Evolutionary conservation across 345 rosid species (phyloP).

Genomic region (Populus nigra): DNA sequence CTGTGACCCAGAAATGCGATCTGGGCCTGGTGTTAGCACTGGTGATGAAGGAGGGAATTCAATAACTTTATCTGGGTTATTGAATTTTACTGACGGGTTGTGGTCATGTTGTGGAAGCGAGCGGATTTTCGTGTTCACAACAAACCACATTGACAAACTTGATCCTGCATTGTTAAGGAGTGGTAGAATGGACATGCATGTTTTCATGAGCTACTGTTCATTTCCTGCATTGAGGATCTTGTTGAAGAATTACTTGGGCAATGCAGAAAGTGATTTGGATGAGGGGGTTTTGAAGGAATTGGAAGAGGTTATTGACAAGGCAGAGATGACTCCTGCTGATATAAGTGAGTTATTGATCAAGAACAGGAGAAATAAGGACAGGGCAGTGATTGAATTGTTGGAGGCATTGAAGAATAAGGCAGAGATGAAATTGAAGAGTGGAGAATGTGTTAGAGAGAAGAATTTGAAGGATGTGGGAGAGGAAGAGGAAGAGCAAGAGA

Average conservation of each 20-base stretch:
- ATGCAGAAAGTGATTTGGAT: conserved; percentile 35
- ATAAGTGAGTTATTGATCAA: conserved; percentile 78
- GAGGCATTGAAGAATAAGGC: conserved; percentile 47
- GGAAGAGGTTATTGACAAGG: conserved; percentile 46
- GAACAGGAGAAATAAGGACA: conserved; percentile 55
- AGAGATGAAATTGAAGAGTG: conserved; percentile 39
- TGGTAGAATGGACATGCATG: conserved; percentile 98
- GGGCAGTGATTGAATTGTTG: conserved; percentile 57
- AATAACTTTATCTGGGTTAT: conserved; percentile 77
- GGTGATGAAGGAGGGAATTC: conserved; percentile 49
- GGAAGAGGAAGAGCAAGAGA: conserved; percentile 58
- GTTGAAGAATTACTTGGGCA: conserved; percentile 61
- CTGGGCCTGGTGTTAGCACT: conserved; percentile 34
- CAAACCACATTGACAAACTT: conserved; percentile 86
- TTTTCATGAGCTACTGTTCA: conserved; percentile 76
- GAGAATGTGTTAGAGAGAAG: conserved; percentile 22
- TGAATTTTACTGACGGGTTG: conserved; percentile 92
- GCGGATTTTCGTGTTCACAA: conserved; percentile 89
- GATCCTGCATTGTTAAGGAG: conserved; percentile 88
- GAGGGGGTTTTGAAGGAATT: conserved; percentile 39
- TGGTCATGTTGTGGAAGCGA: conserved; percentile 99
- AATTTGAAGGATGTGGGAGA: conserved; percentile 30
- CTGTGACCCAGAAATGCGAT: conserved; percentile 49
- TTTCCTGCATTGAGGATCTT: conserved; percentile 67
- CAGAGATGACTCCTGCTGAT: conserved; percentile 95